These are phyloP conservation scores for Xerophyta viscosa DNA, from an alignment of 106 monocot genomes.

Conservation along the genomic window DNA sequence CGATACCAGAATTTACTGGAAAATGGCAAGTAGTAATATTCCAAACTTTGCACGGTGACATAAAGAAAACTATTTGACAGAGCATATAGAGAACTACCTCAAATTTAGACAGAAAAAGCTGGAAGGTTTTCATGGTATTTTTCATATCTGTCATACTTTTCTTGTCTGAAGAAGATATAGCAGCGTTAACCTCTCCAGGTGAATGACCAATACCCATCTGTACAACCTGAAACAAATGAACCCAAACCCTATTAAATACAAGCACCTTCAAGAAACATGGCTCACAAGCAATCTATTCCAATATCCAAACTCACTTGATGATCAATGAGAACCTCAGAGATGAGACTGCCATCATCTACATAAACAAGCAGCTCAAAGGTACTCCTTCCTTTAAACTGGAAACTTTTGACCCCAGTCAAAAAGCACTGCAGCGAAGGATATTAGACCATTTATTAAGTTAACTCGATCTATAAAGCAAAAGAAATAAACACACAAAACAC, in stretches of 20 bases:
- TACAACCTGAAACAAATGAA: constrained; percentile 43
- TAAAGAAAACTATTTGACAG: background rate
- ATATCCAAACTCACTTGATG: constrained; percentile 64
- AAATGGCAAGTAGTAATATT: background rate
- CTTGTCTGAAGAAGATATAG: constrained; percentile 55
- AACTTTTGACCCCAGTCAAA: constrained; percentile 73
- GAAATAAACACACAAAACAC: no score
- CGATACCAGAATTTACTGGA: background rate
- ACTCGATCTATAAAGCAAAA: no score
- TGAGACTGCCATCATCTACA: constrained; percentile 96
- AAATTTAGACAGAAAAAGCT: constrained; percentile 71
- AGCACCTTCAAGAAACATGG: background rate
- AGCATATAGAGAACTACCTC: constrained; percentile 45
- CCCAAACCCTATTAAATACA: constrained; percentile 1
- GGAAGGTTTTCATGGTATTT: constrained; percentile 65
- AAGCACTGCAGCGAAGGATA: constrained; percentile 65
- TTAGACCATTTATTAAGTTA: constrained; percentile 2
- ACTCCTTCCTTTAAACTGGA: constrained; percentile 47
- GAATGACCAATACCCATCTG: constrained; percentile 63
- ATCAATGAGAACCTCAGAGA: constrained; percentile 71
- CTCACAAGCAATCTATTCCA: no score
- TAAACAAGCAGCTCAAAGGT: constrained; percentile 68
- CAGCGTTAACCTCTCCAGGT: constrained; percentile 56
- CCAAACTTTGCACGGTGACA: background rate
- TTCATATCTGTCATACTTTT: constrained; percentile 44